A percentile compares a stretch with the other conserved stretches of the same genome.
Evolutionary conservation across 2,329 filamentous ascomycete species (phyloP).

Genomic region (Xylariaceae sp.): DNA sequence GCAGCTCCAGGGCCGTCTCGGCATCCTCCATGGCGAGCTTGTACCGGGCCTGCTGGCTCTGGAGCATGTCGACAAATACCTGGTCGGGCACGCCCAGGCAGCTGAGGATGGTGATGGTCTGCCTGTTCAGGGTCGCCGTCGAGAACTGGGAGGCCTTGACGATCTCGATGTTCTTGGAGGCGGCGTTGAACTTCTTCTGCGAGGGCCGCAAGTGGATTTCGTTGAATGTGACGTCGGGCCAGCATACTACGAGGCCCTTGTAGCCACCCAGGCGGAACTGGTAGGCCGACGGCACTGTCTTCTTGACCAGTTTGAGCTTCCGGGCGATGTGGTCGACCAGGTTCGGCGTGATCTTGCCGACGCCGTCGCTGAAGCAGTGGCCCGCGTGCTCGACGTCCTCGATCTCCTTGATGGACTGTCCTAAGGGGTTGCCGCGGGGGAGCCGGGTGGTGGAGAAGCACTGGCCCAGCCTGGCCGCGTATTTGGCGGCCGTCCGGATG

Average conservation of each 20-base stretch:
- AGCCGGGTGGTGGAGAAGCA: slow-evolving; percentile 90
- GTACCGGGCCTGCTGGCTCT: slow-evolving; percentile 59
- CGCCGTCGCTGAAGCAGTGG: slow-evolving; percentile 80
- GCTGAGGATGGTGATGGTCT: slow-evolving; percentile 81
- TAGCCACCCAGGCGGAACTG: slow-evolving; percentile 90
- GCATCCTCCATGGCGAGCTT: slow-evolving; percentile 62
- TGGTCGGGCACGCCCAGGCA: slow-evolving; percentile 62
- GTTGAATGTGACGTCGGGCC: slow-evolving; percentile 56
- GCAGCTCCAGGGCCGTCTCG: slow-evolving; percentile 54
- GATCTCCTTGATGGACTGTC: slow-evolving; percentile 50
- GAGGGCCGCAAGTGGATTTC: slow-evolving; percentile 75
- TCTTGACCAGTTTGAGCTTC: slow-evolving; percentile 56
- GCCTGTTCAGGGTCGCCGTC: slow-evolving; percentile 76
- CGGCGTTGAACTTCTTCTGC: slow-evolving; percentile 77
- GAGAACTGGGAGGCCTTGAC: slow-evolving; percentile 73
- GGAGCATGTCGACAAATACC: slow-evolving; percentile 61
- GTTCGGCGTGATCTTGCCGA: slow-evolving; percentile 81
- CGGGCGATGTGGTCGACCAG: slow-evolving; percentile 66
- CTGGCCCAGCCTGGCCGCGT: slow-evolving; percentile 82
- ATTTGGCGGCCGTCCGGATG: slow-evolving; percentile 80
- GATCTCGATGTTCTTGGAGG: slow-evolving; percentile 70
- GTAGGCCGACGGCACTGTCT: slow-evolving; percentile 66
- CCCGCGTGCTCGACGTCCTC: slow-evolving; percentile 62
- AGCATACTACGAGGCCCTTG: slow-evolving; percentile 80
- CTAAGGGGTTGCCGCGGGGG: slow-evolving; percentile 56